Percentiles rank a stretch among this genome's conserved stretches.
phyloP scores from a whole-genome alignment of 192 early-diverging fungal genomes.

The Backusella parvicylindrica region DNA sequence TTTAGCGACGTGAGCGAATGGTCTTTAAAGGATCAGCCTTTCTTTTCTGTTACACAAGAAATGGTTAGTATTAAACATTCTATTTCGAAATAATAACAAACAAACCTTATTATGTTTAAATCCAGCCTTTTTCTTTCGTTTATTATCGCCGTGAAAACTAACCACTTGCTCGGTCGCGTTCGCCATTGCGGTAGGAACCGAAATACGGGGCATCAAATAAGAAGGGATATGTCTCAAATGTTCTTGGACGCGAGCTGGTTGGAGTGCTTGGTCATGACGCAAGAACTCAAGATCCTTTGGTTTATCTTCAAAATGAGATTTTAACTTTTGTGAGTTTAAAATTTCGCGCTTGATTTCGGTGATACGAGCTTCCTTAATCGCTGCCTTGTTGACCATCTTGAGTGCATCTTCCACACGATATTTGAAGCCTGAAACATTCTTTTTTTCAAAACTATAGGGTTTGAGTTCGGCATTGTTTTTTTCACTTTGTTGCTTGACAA shows the following conservation, averaged over 20 bases:
- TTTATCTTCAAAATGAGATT: constrained; percentile 96
- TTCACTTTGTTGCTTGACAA: constrained; percentile 63
- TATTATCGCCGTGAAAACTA: constrained; percentile 15
- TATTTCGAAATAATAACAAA: neutral
- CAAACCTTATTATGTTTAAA: neutral
- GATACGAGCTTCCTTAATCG: constrained; percentile 88
- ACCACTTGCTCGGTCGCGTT: neutral
- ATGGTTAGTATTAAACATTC: neutral
- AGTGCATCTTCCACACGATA: constrained; percentile 91
- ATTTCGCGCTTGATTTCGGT: constrained; percentile 96
- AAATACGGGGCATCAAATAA: constrained; percentile 87
- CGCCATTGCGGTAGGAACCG: constrained; percentile 28
- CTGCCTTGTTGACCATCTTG: constrained; percentile 64
- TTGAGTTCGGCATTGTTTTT: constrained; percentile 49
- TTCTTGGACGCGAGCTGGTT: constrained; percentile 74
- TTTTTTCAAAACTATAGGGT: constrained; percentile 87
- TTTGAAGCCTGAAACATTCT: constrained; percentile 85
- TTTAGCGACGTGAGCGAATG: constrained; percentile 7
- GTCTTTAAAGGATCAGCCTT: constrained; percentile 28
- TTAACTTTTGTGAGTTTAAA: constrained; percentile 92
- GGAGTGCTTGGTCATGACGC: constrained; percentile 87
- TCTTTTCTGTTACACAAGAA: constrained; percentile 13
- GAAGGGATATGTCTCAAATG: constrained; percentile 94
- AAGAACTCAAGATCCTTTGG: constrained; percentile 89
- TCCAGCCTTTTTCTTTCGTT: constrained; percentile 4